These are phyloP conservation scores for Zymoseptoria tritici DNA, from an alignment of 2,329 filamentous ascomycete species.

Conservation along the genomic window DNA sequence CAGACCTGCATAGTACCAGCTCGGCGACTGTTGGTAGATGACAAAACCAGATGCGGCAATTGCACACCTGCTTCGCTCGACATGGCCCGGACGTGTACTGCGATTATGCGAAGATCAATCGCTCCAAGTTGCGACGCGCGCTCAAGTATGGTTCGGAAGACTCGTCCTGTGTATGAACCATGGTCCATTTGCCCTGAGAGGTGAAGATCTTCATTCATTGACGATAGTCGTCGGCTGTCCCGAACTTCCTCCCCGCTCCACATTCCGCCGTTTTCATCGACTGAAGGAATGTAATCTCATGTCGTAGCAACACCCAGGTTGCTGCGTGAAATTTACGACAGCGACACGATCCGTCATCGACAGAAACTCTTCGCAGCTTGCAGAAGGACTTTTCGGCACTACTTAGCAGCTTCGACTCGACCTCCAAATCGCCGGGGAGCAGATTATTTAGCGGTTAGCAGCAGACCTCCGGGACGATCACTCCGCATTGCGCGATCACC, in stretches of 20 bases:
- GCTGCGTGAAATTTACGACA: background rate
- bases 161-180: background rate
- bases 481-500: background rate
- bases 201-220: background rate
- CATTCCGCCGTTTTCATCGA: background rate
- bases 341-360: background rate
- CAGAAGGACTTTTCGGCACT: background rate
- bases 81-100: background rate
- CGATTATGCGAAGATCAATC: background rate
- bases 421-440: background rate
- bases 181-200: background rate
- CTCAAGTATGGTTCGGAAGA: background rate
- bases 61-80: background rate
- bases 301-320: too few species aligned
- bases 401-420: too few species aligned
- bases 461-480: background rate
- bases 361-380: background rate
- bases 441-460: background rate
- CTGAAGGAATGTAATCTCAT: background rate
- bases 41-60: too few species aligned
- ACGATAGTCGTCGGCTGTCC: background rate
- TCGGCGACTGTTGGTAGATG: too few species aligned
- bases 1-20: too few species aligned
- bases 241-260: background rate
- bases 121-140: too few species aligned